Evolutionary conservation across 768 basidiomycete genomes (phyloP).

Genomic region (Kondoa malvinella): DNA sequence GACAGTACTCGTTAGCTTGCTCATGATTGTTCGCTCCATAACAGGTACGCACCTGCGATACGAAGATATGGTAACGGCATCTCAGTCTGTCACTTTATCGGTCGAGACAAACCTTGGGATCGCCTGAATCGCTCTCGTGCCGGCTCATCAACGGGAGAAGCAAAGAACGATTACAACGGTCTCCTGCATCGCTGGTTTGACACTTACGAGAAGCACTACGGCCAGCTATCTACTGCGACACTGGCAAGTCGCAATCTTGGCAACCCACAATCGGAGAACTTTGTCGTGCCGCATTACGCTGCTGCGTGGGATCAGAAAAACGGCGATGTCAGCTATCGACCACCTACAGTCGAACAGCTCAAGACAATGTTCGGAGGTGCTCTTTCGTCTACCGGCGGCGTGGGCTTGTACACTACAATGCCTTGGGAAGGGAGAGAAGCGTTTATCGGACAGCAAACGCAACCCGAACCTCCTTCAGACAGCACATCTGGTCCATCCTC

Average conservation of each 20-base stretch:
- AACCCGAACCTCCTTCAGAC: neutral
- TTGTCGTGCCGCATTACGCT: slow-evolving; percentile 3
- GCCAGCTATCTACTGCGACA: slow-evolving; percentile 36
- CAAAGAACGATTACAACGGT: slow-evolving; percentile 54
- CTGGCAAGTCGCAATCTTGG: slow-evolving; percentile 26
- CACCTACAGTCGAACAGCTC: slow-evolving; percentile 14
- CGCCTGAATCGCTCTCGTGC: slow-evolving; percentile 26
- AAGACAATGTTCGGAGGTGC: slow-evolving; percentile 15
- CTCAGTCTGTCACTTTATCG: slow-evolving; percentile 80
- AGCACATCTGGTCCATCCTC: slow-evolving; percentile 3
- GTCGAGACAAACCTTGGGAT: slow-evolving; percentile 88
- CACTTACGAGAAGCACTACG: slow-evolving; percentile 75
- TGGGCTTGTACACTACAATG: slow-evolving; percentile 20
- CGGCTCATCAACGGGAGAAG: slow-evolving; percentile 26
- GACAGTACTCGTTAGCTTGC: slow-evolving; percentile 26
- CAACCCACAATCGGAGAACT: slow-evolving; percentile 19
- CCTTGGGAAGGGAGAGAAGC: neutral
- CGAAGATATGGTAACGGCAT: slow-evolving; percentile 78
- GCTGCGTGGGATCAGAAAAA: slow-evolving; percentile 11
- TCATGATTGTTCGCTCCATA: slow-evolving; percentile 19
- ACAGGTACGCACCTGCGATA: slow-evolving; percentile 89
- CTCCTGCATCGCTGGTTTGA: slow-evolving; percentile 81
- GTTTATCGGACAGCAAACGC: neutral
- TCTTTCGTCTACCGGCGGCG: neutral
- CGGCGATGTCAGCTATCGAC: slow-evolving; percentile 8